Evolutionary conservation across 1,139 yeast species (phyloP).

Genomic region (Pichiaceae sp.): DNA sequence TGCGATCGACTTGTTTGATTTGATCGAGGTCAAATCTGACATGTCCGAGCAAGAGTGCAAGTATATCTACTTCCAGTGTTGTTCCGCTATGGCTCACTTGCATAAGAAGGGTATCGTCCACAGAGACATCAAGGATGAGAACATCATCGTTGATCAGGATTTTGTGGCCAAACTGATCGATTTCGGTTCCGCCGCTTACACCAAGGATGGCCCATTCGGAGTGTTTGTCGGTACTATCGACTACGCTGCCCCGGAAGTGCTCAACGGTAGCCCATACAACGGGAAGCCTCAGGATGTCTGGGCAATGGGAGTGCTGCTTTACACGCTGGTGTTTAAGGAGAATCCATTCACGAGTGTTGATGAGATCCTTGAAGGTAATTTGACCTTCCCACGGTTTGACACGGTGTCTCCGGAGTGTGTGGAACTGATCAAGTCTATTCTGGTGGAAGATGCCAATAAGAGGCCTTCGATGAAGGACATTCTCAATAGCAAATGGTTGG

Average conservation of each 20-base stretch:
- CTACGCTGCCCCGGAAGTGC: slow-evolving; percentile 94
- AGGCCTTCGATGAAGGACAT: slow-evolving; percentile 74
- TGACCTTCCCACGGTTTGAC: slow-evolving; percentile 60
- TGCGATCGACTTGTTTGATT: slow-evolving; percentile 85
- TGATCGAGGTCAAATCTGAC: slow-evolving; percentile 74
- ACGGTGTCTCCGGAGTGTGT: slow-evolving; percentile 52
- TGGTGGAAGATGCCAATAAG: slow-evolving; percentile 51
- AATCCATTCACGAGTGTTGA: slow-evolving; percentile 93
- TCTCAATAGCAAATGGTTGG: slow-evolving; percentile 60
- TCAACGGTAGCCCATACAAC: slow-evolving; percentile 78
- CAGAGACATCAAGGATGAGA: slow-evolving; percentile 92
- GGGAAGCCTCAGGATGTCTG: slow-evolving; percentile 95
- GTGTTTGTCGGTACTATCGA: slow-evolving; percentile 96
- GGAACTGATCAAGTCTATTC: slow-evolving; percentile 51
- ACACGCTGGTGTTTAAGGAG: slow-evolving; percentile 87
- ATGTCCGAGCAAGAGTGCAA: slow-evolving; percentile 74
- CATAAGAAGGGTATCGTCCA: slow-evolving; percentile 87
- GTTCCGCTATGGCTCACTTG: slow-evolving; percentile 67
- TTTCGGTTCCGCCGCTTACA: slow-evolving; percentile 91
- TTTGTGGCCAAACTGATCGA: slow-evolving; percentile 81
- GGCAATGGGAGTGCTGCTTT: slow-evolving; percentile 88
- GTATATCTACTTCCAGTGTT: slow-evolving; percentile 71
- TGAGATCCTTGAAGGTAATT: slow-evolving; percentile 86
- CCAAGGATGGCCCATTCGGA: slow-evolving; percentile 87
- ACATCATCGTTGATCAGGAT: slow-evolving; percentile 74